Base-by-base conservation (phyloP, 352 stramenopile genomes). In the Globisporangium ultimum region DNA sequence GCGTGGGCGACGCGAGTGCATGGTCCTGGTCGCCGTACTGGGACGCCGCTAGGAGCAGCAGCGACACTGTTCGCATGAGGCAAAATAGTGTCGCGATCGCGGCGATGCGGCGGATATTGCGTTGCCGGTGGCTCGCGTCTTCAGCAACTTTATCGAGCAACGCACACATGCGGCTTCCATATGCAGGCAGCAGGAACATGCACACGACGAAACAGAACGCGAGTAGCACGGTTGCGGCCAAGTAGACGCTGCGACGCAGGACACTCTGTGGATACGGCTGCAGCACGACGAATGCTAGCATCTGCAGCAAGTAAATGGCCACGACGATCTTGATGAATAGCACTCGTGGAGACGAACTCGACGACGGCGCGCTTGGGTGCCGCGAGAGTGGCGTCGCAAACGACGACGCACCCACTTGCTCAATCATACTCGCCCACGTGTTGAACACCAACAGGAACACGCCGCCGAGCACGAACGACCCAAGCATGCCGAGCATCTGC, bases 381-480 rank as follows among this genome's bases (percentile, higher is more conserved):
- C 55, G 36, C 21, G 34, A 38, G 20, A 50, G 10, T 7, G 32
- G 20, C 48, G 43, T 38, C 24, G 55, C 10, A 45, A 52, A 60
- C 17, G 53, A 36, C 32, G 45, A 34, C 40, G 48, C 36, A 15
- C 67, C 68, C 36, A 88, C 78, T 34, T 77, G 71, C 54, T 85
- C 78, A 58, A 88, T 74, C 74, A 88, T 88, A 48, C 71, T 63
- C 3, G 78, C 78, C 75, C 78, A 88, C 41, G 78, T 88, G 50
- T 84, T 85, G 59, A 88, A 84, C 36, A 88, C 68, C 24, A 88
- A 52, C 36, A 88, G 58, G 58, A 88, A 84, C 21, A 85, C 75
- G 24, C 71, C 63, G 42, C 72, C 69, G 18, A 88, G 66, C 38
- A 76, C 67, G 14, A 80, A 58, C 1, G 78, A 75, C 11, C 62